Evolutionary conservation across 345 rosid genomes (phyloP), one percentile per base, ranked within the genome.

Genomic region (Rhodamnia argentea): DNA sequence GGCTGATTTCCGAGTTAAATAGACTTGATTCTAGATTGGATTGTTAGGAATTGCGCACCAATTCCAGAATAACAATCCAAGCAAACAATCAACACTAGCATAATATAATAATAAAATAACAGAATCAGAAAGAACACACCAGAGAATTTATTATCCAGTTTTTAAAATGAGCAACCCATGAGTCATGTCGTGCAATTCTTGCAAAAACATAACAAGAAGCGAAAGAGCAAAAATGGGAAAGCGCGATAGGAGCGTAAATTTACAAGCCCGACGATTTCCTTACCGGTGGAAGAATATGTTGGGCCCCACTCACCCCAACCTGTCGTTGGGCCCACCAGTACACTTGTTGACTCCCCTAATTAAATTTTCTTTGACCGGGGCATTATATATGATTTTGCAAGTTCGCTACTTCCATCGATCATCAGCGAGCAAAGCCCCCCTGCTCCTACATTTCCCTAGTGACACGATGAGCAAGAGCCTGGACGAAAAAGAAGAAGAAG

Each of bases 381-480:
- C 42, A 15, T 12, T 0, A 14, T 3, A 64, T 3, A 16, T 16
- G 1, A 32, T 7, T 27, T 64, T 1, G 76, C 76, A 32, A 29
- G 44, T 32, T 16, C 6, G 0, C 76, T 20, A 16, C 6, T 29
- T 32, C 64, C 64, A n/a, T 59, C 32, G 32, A 59, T 26, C 64
- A 13, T 29, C 44, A 8, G 22, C 40, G 3, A 27, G 40, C 20
- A 60, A 27, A 62, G 3, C 44, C 23, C 20, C 76, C 1, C 76
- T 27, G 2, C 32, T 29, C 0, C 75, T 29, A 60, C 18, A 60
- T n/a, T n/a, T 27, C 37, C 37, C 1, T n/a, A n/a, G 13, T 0
- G 2, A 13, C 37, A n/a, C 18, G 0, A 59, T 59, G 70, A 3
- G 18, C 70, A n/a, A 59, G 37, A n/a, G 18, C 13, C 32, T 0